Conservation (phyloP, 305 asterid genomes). For the Solanum hybrid region DNA sequence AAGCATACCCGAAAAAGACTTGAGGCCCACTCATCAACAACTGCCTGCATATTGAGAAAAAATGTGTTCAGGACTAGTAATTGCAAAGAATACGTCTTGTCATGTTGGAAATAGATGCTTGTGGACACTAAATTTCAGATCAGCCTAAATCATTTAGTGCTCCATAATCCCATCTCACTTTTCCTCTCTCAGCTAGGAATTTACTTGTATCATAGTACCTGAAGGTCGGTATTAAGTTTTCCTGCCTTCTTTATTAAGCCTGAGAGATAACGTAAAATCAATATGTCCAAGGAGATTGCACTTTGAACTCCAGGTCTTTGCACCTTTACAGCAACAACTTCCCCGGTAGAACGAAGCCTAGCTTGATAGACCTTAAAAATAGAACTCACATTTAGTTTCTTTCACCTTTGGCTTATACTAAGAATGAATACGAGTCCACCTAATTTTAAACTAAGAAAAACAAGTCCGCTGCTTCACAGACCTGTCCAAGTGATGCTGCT, state of each 20-base stretch:
- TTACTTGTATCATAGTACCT: constrained; percentile 39
- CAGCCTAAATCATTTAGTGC: not conserved
- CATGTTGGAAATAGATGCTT: not conserved
- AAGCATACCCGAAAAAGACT: constrained; percentile 90
- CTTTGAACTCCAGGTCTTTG: constrained; percentile 99
- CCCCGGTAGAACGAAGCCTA: constrained; percentile 68
- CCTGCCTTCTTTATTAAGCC: constrained; percentile 70
- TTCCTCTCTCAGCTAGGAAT: constrained; percentile 1
- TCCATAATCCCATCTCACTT: not conserved
- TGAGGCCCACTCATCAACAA: constrained; percentile 97
- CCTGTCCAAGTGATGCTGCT: constrained; percentile 99
- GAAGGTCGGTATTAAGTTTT: constrained; percentile 78
- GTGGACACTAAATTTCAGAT: not conserved
- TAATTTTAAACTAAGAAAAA: not conserved
- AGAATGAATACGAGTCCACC: not conserved
- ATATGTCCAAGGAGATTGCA: constrained; percentile 86
- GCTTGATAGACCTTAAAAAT: constrained; percentile 82
- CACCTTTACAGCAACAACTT: constrained; percentile 89
- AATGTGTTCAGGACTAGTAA: not conserved
- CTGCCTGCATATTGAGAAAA: constrained; percentile 47
- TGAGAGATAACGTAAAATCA: constrained; percentile 76
- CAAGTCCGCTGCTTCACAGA: constrained; percentile 11
- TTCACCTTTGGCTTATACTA: not conserved
- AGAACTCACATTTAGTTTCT: not conserved
- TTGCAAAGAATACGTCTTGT: not conserved